Evolutionary conservation across 176 grass and related monocot species (phyloP), one percentile per base, ranked within the genome.

Genomic region (Oryza brachyantha): DNA sequence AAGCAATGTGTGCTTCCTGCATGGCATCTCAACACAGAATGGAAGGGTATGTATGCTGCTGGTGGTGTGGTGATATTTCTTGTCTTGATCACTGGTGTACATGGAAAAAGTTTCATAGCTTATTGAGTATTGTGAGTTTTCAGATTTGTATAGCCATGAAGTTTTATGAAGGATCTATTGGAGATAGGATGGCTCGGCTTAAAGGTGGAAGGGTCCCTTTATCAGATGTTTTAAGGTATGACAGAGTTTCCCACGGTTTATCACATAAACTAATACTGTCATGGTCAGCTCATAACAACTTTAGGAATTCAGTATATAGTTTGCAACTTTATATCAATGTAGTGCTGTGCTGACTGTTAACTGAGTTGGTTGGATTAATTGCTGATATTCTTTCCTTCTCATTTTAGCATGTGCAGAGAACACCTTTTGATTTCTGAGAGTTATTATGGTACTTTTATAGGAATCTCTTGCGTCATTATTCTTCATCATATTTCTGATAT

Each of bases 61-160:
- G 37, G 21, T 38, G 13, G 26, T 24, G 21, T 64, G 17, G 16
- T 38, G 40, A 37, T 84, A 27, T 40, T 29, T 62, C 9, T 75
- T 29, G 22, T 40, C 24, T 38, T 19, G 11, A 4, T 46, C 34
- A 55, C n/a, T 9, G 35, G 13, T 37, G 40, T 11, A 14, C 13
- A 24, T 41, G 21, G 64, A 55, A 9, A 29, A 46, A 50, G 27
- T 8, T 2, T 13, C 0, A 8, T 70, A 35, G 36, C 45, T 79
- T 28, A 4, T 76, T 66, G 80, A 66, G 39, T 72, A 68, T 71
- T 25, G 43, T 86, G 61, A 50, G 5, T 65, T 92, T 91, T 68
- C 85, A 99, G 96, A 80, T 99, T 61, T 95, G 92, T 62, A 89
- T 99, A 63, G 89, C 84, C 0, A 99, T 99, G 92, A 99, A 92